phyloP scores from a whole-genome alignment of 78 protist genomes.

The Paratrimastix pyriformis region DNA sequence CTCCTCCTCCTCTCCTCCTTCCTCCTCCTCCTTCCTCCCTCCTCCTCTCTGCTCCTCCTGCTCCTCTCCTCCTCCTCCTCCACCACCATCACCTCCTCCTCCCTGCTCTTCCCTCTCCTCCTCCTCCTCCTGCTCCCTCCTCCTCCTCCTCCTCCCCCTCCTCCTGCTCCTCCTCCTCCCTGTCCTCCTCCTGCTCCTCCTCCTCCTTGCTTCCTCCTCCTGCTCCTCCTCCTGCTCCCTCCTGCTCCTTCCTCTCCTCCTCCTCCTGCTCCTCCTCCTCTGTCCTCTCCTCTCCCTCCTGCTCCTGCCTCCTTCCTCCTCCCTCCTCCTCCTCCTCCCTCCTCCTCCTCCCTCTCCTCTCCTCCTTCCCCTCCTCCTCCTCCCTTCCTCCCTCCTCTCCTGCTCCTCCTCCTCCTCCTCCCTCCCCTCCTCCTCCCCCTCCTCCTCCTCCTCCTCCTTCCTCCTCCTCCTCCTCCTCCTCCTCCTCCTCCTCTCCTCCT shows the following conservation, averaged over 20 bases:
- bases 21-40: background rate
- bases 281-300: background rate
- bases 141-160: background rate
- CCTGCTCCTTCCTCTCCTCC: background rate
- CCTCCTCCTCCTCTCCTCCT: no score
- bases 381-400: background rate
- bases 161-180: background rate
- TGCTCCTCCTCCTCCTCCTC: background rate
- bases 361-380: background rate
- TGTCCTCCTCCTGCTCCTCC: background rate
- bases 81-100: background rate
- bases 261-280: background rate
- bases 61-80: background rate
- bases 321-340: background rate
- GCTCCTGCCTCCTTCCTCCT: background rate
- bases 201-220: background rate
- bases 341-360: background rate
- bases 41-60: background rate
- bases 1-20: background rate
- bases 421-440: background rate
- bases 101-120: background rate
- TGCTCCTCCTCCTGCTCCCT: background rate
- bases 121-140: background rate
- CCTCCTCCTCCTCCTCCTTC: background rate
- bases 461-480: background rate